Evolutionary conservation across 2,329 filamentous ascomycete genomes (phyloP).

Genomic region (Metarhizium rileyi): DNA sequence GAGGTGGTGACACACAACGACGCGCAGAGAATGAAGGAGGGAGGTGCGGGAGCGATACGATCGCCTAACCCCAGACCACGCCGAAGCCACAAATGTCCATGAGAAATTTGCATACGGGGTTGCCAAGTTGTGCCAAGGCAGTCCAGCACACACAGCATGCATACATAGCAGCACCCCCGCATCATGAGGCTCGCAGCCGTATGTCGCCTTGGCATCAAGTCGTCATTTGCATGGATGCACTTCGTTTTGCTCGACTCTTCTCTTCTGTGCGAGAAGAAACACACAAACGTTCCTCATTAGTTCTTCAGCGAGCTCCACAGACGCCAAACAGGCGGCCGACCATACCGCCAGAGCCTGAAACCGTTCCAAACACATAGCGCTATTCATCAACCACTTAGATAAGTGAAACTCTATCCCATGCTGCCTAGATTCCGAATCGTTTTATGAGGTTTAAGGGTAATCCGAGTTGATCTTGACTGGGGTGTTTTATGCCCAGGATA

Average conservation of each 20-base stretch:
- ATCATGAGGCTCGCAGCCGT: neutral
- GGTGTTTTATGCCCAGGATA: too few relatives aligned
- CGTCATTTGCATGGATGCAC: neutral
- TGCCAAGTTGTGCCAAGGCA: neutral
- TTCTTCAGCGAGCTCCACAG: neutral
- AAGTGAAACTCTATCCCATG: too few relatives aligned
- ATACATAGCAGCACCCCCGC: constrained; percentile 1
- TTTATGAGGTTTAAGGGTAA: too few relatives aligned
- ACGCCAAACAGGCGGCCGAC: neutral
- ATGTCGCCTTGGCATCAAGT: neutral
- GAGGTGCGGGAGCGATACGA: constrained; percentile 23
- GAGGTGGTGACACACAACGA: neutral
- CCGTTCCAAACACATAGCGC: too few relatives aligned
- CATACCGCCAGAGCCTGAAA: neutral
- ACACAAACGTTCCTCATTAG: neutral
- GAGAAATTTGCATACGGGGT: too few relatives aligned
- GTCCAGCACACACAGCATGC: neutral
- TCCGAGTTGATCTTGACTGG: too few relatives aligned
- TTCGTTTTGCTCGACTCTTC: neutral
- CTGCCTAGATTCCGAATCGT: neutral
- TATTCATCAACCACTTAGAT: too few relatives aligned
- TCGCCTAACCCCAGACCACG: constrained; percentile 12
- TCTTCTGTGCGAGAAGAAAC: neutral
- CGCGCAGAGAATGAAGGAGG: constrained; percentile 7
- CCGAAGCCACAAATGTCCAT: constrained; percentile 4